Evolutionary conservation across 441 rosid genomes (phyloP).

Genomic region (Viola pubescens): DNA sequence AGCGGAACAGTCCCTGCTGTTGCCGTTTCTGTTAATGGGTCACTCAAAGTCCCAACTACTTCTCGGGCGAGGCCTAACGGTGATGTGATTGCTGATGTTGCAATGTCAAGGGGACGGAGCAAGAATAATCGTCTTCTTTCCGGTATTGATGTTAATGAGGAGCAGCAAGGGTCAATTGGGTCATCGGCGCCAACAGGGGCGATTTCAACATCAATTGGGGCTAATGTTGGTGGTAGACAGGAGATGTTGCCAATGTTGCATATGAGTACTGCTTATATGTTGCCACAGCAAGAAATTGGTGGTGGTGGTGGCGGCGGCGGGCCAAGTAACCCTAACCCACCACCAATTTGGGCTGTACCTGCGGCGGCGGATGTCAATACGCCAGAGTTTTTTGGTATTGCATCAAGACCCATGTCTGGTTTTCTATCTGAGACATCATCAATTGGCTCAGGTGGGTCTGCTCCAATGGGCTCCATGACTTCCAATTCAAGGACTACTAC

Average conservation of each 20-base stretch:
- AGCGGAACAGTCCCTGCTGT: constrained; percentile 74
- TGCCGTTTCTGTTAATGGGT: constrained; percentile 62
- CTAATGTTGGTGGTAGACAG: constrained; percentile 16
- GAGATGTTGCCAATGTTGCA: constrained; percentile 55
- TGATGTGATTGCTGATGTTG: constrained; percentile 27
- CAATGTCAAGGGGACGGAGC: constrained; percentile 31
- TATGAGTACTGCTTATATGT: constrained; percentile 26
- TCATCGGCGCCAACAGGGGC: constrained; percentile 47
- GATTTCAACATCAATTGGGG: background rate
- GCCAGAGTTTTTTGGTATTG: constrained; percentile 32
- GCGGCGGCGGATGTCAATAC: constrained; percentile 19
- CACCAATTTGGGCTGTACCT: constrained; percentile 45
- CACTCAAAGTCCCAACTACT: constrained; percentile 49
- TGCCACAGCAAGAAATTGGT: constrained; percentile 23
- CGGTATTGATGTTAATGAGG: constrained; percentile 37
- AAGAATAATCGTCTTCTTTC: constrained; percentile 43
- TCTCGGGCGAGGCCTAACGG: constrained; percentile 25
- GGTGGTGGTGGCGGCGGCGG: constrained; percentile 17
- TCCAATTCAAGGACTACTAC: background rate
- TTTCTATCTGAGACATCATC: constrained; percentile 31
- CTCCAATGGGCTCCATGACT: constrained; percentile 18
- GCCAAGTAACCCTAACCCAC: constrained; percentile 24
- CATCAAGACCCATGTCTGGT: constrained; percentile 32
- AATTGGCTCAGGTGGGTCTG: constrained; percentile 8
- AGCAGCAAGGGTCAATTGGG: constrained; percentile 37